Base-by-base conservation (phyloP, 306 rosid genomes). In the Malus sieversii region DNA sequence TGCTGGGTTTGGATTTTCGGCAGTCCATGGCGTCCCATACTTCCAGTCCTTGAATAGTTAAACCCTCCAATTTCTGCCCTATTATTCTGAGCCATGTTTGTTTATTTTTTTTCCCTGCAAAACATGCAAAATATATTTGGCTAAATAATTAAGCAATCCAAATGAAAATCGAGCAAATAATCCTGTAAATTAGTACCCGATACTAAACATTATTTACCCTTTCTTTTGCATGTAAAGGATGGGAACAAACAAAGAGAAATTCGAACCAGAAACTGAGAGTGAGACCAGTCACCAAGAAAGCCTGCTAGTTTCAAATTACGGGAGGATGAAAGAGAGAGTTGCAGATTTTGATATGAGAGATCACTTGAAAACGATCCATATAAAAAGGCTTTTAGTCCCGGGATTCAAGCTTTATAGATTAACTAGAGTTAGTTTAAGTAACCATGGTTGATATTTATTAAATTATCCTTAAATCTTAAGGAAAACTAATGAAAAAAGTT, bases 1-100 rank as follows among this genome's bases (percentile, higher is more conserved):
- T 77, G 77, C 0, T 74, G 68, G 11, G 94, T 90, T 57, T 88
- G 87, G 76, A 94, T 92, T 81, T 76, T 84, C 27, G 85, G 4
- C 75, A 90, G 86, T 3, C 96, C 96, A 10, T 79, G 85, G 13
- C 83, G 65, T 4, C 46, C 86, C 2, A 66, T 45, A 22, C 73
- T 52, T 51, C 58, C 70, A 4, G 60, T 67, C 20, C 61, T 70
- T 20, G 60, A 38, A 65, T 83, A 90, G 27, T 79, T 85, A 72
- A 85, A 80, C 66, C 68, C 81, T 4, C 84, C 84, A 63, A 78
- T 46, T 27, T 8, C 86, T 67, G 62, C 71, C 75, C 68, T 81
- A 18, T 70, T 82, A 14, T 71, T 71, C 40, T 81, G 83, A 79
- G 85, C 85, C 83, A 83, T 82, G 55, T 65, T 64, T 74, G 29